Conservation (phyloP, 192 early-diverging fungal genomes). For the Coemansia pectinata region DNA sequence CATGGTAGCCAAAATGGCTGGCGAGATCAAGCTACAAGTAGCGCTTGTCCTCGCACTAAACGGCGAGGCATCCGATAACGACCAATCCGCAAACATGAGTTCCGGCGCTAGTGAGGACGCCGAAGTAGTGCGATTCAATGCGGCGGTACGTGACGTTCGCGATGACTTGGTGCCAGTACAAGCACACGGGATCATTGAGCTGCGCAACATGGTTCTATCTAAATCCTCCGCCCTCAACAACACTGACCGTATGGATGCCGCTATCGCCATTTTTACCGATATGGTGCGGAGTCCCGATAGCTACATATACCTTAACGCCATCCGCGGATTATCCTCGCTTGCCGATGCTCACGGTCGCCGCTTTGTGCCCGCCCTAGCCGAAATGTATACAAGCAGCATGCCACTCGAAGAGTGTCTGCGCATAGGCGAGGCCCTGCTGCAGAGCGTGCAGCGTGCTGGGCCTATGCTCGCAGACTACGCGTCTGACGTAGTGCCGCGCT, state of each 20-base stretch:
- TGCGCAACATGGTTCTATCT: constrained; percentile 78
- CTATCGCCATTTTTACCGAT: constrained; percentile 77
- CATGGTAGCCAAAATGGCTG: not conserved
- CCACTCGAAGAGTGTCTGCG: constrained; percentile 73
- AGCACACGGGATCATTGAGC: constrained; percentile 81
- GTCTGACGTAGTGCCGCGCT: constrained; percentile 24
- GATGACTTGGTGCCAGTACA: constrained; percentile 82
- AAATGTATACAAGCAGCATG: constrained; percentile 60
- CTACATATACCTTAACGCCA: constrained; percentile 91
- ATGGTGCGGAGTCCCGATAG: constrained; percentile 79
- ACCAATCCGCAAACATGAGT: not conserved
- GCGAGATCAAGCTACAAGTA: constrained; percentile 22
- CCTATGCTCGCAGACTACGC: constrained; percentile 75
- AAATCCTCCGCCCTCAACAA: constrained; percentile 61
- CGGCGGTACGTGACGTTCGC: constrained; percentile 75
- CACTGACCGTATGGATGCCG: constrained; percentile 61
- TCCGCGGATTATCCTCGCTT: constrained; percentile 80
- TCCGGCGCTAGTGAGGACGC: constrained; percentile 4
- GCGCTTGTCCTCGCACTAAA: constrained; percentile 42
- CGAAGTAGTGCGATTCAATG: constrained; percentile 63
- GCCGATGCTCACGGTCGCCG: constrained; percentile 76
- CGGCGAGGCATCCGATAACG: constrained; percentile 11
- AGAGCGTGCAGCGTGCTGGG: constrained; percentile 82
- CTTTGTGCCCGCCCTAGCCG: constrained; percentile 68
- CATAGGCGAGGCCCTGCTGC: constrained; percentile 84